Evolutionary conservation across 2,329 filamentous ascomycete genomes (phyloP).

Genomic region (Colletotrichum ledebouriae): DNA sequence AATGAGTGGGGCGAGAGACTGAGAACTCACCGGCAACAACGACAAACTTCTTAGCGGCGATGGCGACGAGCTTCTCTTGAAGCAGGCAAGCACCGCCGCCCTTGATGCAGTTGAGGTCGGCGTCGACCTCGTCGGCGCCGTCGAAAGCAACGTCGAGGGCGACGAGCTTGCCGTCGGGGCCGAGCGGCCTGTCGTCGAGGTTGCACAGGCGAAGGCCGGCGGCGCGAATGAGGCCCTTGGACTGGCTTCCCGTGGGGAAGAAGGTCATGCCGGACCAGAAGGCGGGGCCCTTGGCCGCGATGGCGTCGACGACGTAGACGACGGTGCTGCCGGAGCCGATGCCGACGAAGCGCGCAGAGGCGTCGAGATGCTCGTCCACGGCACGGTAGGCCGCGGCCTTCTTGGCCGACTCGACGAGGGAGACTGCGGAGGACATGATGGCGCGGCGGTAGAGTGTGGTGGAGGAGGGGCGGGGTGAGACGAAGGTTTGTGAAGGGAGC

Average conservation of each 20-base stretch:
- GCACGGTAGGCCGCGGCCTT: constrained; percentile 80
- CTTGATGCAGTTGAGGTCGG: constrained; percentile 96
- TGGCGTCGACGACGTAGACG: constrained; percentile 87
- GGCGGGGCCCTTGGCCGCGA: constrained; percentile 70
- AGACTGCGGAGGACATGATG: constrained; percentile 54
- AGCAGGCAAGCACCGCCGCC: constrained; percentile 97
- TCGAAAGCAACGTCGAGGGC: constrained; percentile 92
- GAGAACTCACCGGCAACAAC: constrained; percentile 79
- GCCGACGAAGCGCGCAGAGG: constrained; percentile 74
- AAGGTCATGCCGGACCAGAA: constrained; percentile 80
- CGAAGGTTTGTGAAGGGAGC: constrained; percentile 2
- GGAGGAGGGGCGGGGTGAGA: constrained; percentile 11
- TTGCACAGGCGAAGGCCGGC: constrained; percentile 83
- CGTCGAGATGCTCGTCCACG: constrained; percentile 78
- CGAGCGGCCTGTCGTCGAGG: constrained; percentile 79
- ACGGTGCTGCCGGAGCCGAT: constrained; percentile 88
- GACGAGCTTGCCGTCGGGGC: constrained; percentile 59
- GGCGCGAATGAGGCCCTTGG: constrained; percentile 84
- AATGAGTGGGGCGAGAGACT: neutral
- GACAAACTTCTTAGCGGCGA: constrained; percentile 86
- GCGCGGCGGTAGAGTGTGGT: constrained; percentile 41
- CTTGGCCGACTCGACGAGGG: constrained; percentile 79
- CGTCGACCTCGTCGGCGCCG: constrained; percentile 96
- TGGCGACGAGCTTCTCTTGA: constrained; percentile 96
- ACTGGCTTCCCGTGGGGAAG: constrained; percentile 92